Evolutionary conservation across 257 asterid species (phyloP), one percentile per base, ranked within the genome.

Genomic region (Solanum lignicaule): DNA sequence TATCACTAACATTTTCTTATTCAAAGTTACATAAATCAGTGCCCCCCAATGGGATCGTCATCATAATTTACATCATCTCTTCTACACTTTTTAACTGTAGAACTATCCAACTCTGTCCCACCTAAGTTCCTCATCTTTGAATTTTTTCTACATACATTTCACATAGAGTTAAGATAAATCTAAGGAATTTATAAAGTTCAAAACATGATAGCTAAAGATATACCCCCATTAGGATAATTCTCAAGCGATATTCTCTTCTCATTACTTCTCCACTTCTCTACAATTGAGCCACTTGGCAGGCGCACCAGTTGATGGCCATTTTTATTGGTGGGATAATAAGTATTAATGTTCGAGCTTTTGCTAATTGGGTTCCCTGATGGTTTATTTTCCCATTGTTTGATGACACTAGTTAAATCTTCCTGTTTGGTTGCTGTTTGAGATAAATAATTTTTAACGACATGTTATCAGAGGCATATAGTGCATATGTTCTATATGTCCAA

Each of bases 81-180:
- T 92, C 93, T 97, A 12, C 89, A 85, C 91, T 94, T 95, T 93
- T 95, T 95, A 87, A 92, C 90, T 90, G 92, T 92, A 71, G 90
- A 90, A 90, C 88, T 90, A 82, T 92, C 98, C 86, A 83, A 36
- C 88, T 13, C 2, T 4, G 18, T 43, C 18, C 1, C 55, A 12
- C 18, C 0, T 43, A 13, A 4, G 55, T 13, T 91, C 91, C 91
- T 94, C 86, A 84, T 89, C 93, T 93, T 94, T 36, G 92, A 60
- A 86, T 86, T 88, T 27, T 62, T 91, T 75, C 86, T 41, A 90
- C 94, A 96, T 97, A 83, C 41, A 85, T 88, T 65, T 60, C 62
- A 87, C 31, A 68, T 29, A 79, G 90, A 87, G 55, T 76, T 31
- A 86, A 83, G 18, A 76, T 43, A 83, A 35, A 69, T 73, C n/a